Percentiles rank a stretch among this genome's conserved stretches.
These are phyloP conservation scores for Myriosclerotinia curreyana DNA, from an alignment of 2,329 filamentous ascomycete species.

Conservation along the genomic window DNA sequence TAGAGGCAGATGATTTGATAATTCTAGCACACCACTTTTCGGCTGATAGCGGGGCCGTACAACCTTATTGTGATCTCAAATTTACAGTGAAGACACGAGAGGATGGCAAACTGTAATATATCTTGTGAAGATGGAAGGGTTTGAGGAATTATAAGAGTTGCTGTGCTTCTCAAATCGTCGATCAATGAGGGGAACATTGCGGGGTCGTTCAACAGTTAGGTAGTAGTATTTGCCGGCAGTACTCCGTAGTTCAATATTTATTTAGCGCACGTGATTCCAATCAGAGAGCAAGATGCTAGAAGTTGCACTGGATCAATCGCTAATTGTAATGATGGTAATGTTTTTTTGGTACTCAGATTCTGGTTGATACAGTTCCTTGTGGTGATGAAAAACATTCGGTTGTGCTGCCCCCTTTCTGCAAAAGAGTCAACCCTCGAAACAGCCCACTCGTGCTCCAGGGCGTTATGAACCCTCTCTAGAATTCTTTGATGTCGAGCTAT, in stretches of 20 bases:
- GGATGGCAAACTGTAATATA: not conserved
- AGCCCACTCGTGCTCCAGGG: not conserved
- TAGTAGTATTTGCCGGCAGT: slow-evolving; percentile 11
- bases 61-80: not conserved
- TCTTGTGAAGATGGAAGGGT: not conserved
- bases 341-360: not conserved
- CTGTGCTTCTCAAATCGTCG: not conserved
- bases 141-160: not conserved
- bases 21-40: slow-evolving; percentile 12
- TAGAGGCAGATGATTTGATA: slow-evolving; percentile 7
- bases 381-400: not conserved
- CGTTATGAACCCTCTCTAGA: not conserved
- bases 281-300: not conserved
- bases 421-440: not conserved
- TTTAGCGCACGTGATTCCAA: not conserved
- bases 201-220: not conserved
- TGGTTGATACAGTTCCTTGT: not conserved
- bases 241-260: not conserved
- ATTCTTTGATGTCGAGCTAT: not conserved
- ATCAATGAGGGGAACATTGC: slow-evolving; percentile 17
- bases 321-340: not conserved
- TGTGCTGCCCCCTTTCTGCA: not conserved
- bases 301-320: not conserved
- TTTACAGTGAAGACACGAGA: not conserved
- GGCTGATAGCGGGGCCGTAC: slow-evolving; percentile 1